Base-by-base conservation (phyloP, 73 alveolate genomes). In the Paramecium sexaurelia region DNA sequence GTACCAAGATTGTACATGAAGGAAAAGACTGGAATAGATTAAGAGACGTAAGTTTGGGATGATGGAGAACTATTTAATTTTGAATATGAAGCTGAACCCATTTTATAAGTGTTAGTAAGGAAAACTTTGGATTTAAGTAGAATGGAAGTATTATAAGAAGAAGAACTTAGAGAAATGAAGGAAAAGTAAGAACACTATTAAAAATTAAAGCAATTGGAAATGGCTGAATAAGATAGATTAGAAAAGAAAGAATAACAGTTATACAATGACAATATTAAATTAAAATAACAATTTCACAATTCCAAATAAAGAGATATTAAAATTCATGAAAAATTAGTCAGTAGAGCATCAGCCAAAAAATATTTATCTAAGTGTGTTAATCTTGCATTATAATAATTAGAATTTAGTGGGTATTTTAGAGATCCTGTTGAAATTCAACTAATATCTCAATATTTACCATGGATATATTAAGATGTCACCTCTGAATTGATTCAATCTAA, bases 141-240 rank as follows among this genome's bases (percentile, higher is more conserved):
- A 69, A 97, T 97, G 99, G 99, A 97, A 91, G 99, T 96, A 35
- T 82, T 96, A 9, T 98, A 97, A 85, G 99, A 97, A 75, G 99
- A 97, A 82, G 99, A 97, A 83, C 93, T 97, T 40, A 92, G 96
- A 75, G 96, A 91, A 47, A 96, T 97, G 97, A 92, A 95, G 73
- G 96, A 94, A 57, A 95, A 96, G 90, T 92, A 94, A 95, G 95
- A 96, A 90, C 97, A 96, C 37, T 97, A 94, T 92, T 97, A 96
- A 55, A 94, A 94, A 90, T 96, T 96, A 13, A 95, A 96, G 85
- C 93, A 94, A 56, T 92, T 97, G 61, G 98, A 97, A 87, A 93
- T 94, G 68, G 92, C 93, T 75, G 98, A 96, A 75, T 97, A 96
- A 19, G 96, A 97, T 85, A 94, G 98, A 92, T 87, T 96, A 92